Evolutionary conservation across 768 basidiomycete genomes (phyloP), one percentile per base, ranked within the genome.

Genomic region (Brasilioporus rufonigricans): DNA sequence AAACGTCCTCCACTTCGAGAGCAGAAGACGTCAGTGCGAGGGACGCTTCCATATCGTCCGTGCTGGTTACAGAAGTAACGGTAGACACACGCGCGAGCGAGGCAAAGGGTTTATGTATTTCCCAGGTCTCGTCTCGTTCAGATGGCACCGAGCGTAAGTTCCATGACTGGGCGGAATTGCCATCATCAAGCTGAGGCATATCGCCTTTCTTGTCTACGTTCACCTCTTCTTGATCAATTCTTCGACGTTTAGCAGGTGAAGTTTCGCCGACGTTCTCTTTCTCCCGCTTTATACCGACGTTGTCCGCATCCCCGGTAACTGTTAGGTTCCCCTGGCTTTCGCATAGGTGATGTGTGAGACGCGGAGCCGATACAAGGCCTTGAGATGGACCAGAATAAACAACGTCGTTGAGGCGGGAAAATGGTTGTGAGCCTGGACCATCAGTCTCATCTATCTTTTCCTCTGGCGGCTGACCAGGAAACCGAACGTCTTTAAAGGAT

Each of bases 371-470:
- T 11, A 0, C 26, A 0, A n/a, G 14, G 21, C 45, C 50, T 14
- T 54, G 47, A 14, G 33, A 27, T 11, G 40, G 23, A 18, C 48
- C 44, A 4, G 47, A 24, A 24, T 47, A 46, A 8, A 57, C 29
- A 4, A 57, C 18, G 26, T 70, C 67, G 2, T 65, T 50, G 5
- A 67, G 54, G 38, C 41, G 47, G 31, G 47, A 19, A 45, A 70
- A 61, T 4, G 59, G 63, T 24, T 58, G 55, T 11, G 50, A 56
- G 4, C 19, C 46, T 2, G 33, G 27, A 1, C 38, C 56, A 31
- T 27, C 41, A 23, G 1, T 52, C 26, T 52, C 57, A 16, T 48
- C 29, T 3, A 23, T 26, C n/a, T 44, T 31, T 36, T 50, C 48
- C 33, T 46, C 57, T 19, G 19, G 23, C 0, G 40, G 6, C 26